A percentile compares a stretch with the other conserved stretches of the same genome.
Evolutionary conservation across 139 green algal species (phyloP).

Genomic region (Chlamydomonas urium): DNA sequence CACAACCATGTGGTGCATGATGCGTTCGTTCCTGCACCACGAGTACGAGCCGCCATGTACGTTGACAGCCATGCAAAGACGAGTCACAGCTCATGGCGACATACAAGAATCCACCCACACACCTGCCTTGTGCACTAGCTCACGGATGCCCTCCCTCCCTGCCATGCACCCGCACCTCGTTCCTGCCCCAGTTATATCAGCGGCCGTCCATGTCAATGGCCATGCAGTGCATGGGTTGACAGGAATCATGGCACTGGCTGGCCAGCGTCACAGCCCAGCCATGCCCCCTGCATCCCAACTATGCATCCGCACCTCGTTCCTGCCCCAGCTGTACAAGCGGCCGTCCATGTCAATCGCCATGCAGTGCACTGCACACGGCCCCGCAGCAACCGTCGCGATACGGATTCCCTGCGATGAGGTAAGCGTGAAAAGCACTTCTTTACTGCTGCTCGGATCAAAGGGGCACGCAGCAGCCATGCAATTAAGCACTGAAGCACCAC

Average conservation of each 20-base stretch:
- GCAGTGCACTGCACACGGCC: slow-evolving; percentile 71
- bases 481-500: background rate
- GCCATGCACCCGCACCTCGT: too few relatives aligned
- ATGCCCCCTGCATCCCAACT: background rate
- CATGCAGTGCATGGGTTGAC: slow-evolving; percentile 81
- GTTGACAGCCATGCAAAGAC: too few relatives aligned
- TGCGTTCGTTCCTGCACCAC: too few relatives aligned
- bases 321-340: slow-evolving; percentile 79
- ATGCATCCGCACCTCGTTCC: slow-evolving; percentile 69
- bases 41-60: too few relatives aligned
- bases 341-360: slow-evolving; percentile 65
- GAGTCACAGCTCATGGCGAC: background rate
- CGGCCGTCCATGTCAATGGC: slow-evolving; percentile 56
- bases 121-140: too few relatives aligned
- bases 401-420: slow-evolving; percentile 52
- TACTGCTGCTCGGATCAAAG: too few relatives aligned
- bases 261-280: background rate
- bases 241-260: too few relatives aligned
- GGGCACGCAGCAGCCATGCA: too few relatives aligned
- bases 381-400: slow-evolving; percentile 70
- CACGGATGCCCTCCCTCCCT: too few relatives aligned
- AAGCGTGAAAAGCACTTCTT: background rate
- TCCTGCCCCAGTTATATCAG: slow-evolving; percentile 86
- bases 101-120: too few relatives aligned
- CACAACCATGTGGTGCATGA: too few relatives aligned